A percentile compares a stretch with the other conserved stretches of the same genome.
Conservation (phyloP, 2,329 filamentous ascomycete genomes). For the Pyricularia grisea region DNA sequence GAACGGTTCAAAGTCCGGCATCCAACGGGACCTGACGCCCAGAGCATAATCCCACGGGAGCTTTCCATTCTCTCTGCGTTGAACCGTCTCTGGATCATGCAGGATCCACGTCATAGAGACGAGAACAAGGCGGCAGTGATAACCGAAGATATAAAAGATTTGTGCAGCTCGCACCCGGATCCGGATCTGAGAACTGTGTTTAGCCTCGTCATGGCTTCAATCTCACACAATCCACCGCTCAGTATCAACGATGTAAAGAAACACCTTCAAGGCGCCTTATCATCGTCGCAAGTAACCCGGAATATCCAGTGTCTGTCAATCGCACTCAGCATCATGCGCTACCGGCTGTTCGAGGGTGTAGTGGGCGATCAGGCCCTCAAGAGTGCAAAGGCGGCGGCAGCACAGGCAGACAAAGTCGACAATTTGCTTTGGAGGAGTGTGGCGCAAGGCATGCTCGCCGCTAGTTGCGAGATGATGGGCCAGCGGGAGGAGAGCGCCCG, state of each 20-base stretch:
- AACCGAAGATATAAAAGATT: constrained; percentile 55
- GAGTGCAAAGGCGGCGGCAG: constrained; percentile 59
- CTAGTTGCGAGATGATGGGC: constrained; percentile 66
- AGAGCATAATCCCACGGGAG: constrained; percentile 26
- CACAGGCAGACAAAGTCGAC: constrained; percentile 59
- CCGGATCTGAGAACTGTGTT: constrained; percentile 70
- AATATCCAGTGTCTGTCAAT: constrained; percentile 80
- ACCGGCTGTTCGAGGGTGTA: constrained; percentile 70
- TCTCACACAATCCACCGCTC: constrained; percentile 49
- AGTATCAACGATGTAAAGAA: constrained; percentile 72
- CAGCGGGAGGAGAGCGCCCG: neutral
- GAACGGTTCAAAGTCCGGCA: constrained; percentile 42
- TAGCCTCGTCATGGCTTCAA: constrained; percentile 63
- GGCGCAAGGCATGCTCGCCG: constrained; percentile 66
- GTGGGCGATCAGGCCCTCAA: constrained; percentile 74
- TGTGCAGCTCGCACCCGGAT: constrained; percentile 62
- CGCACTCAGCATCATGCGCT: constrained; percentile 76
- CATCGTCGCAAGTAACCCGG: constrained; percentile 55
- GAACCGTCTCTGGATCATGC: constrained; percentile 65
- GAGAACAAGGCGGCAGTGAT: constrained; percentile 50
- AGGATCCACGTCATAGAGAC: constrained; percentile 47
- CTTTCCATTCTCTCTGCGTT: constrained; percentile 57
- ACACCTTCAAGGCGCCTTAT: constrained; percentile 64
- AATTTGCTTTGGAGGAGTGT: constrained; percentile 74
- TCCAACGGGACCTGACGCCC: neutral